A percentile compares a stretch with the other conserved stretches of the same genome.
These are phyloP conservation scores for Colletotrichum eleusines DNA, from an alignment of 2,329 filamentous ascomycete genomes.

Conservation along the genomic window DNA sequence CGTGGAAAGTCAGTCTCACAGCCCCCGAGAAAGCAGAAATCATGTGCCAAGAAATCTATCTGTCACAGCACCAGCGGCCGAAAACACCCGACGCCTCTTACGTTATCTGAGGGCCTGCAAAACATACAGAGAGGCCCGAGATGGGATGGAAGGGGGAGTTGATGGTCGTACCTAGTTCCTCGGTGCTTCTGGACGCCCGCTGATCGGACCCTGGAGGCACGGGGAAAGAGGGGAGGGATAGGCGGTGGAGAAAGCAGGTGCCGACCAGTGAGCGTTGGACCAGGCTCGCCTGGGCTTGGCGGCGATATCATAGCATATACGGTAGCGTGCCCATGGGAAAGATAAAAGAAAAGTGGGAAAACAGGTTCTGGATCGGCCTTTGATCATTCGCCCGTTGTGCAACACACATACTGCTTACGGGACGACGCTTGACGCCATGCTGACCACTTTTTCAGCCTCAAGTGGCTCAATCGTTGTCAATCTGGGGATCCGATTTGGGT, in stretches of 20 bases:
- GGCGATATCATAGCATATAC: neutral
- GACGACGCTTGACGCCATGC: conserved; percentile 29
- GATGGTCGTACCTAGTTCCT: neutral
- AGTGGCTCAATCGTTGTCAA: neutral
- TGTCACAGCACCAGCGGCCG: neutral
- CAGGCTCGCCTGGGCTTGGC: conserved; percentile 17
- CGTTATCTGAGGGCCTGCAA: conserved; percentile 20
- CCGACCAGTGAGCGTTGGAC: conserved; percentile 24
- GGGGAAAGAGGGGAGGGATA: neutral
- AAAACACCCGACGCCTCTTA: conserved; percentile 29
- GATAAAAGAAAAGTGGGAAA: conserved; percentile 11
- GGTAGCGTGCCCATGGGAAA: neutral
- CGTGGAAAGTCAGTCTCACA: neutral
- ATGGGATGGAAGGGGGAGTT: neutral
- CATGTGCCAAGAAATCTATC: neutral
- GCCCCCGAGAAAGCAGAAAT: neutral
- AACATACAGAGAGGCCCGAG: neutral
- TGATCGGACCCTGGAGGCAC: conserved; percentile 33
- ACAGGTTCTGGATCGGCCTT: conserved; percentile 11
- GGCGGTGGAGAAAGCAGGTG: conserved; percentile 24
- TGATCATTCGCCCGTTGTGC: conserved; percentile 23
- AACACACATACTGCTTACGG: neutral
- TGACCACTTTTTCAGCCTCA: conserved; percentile 30
- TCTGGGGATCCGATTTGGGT: conserved; percentile 12
- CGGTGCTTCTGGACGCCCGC: conserved; percentile 28